A percentile compares a stretch with the other conserved stretches of the same genome.
Conservation (phyloP, 371 early-diverging fungal genomes). For the Apophysomyces variabilis region DNA sequence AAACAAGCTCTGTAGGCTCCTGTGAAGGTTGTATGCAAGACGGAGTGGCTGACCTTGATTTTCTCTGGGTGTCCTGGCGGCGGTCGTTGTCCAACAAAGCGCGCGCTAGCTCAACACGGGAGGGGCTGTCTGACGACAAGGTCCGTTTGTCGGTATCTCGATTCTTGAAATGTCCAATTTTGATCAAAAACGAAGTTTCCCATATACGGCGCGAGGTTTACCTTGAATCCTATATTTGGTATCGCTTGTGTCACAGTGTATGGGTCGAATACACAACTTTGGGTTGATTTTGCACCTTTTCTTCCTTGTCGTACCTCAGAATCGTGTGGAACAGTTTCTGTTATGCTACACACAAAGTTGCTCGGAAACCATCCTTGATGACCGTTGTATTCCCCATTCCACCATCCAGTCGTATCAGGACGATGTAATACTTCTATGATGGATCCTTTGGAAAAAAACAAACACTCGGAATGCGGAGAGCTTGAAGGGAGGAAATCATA, state of each 20-base stretch:
- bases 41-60: constrained; percentile 14
- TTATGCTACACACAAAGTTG: constrained; percentile 53
- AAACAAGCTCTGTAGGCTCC: background rate
- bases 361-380: constrained; percentile 58
- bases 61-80: constrained; percentile 15
- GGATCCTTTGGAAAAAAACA: constrained; percentile 50
- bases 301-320: background rate
- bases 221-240: constrained; percentile 3
- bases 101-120: constrained; percentile 38
- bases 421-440: constrained; percentile 56
- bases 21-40: constrained; percentile 9
- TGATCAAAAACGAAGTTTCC: background rate
- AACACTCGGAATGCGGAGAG: constrained; percentile 39
- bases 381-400: constrained; percentile 53
- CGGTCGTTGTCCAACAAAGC: constrained; percentile 40
- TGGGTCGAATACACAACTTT: background rate
- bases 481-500: constrained; percentile 52
- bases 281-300: background rate
- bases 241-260: constrained; percentile 1
- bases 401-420: constrained; percentile 54
- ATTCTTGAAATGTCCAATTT: background rate
- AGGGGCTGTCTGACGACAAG: background rate
- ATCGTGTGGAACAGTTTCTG: constrained; percentile 35
- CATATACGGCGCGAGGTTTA: background rate
- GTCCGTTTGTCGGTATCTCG: background rate